Base-by-base conservation (phyloP, 345 rosid species). In the Cochlearia excelsa region DNA sequence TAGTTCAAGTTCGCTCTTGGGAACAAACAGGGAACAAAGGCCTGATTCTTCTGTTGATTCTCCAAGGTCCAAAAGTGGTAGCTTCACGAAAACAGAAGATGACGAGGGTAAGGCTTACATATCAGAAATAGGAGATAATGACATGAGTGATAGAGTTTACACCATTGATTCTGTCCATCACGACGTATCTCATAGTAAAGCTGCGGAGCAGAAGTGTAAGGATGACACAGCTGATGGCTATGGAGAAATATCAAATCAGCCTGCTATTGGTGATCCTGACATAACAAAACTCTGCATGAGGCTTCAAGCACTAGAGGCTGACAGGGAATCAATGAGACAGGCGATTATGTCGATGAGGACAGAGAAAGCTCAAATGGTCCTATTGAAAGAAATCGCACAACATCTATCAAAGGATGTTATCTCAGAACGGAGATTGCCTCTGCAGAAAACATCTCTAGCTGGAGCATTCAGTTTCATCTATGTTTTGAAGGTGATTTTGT, bases 251-350 rank as follows among this genome's bases (percentile, higher is more conserved):
- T 34, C 68, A 52, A 71, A 73, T 66, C 82, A 48, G 55, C 77
- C 77, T 61, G 96, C 84, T 63, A 46, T 67, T 57, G 65, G 60
- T 56, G 92, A 90, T 85, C 93, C 95, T 37, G 92, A 90, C 68
- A 62, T 94, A 62, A 74, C 69, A 77, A 94, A 85, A 70, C 88
- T 94, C 7, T 85, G 80, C 76, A 69, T 60, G 78, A 84, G 99
- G 81, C 95, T 94, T 77, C 99, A 94, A 52, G 84, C 95, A 8
- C 85, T 94, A 37, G 99, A 94, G 83, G 97, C 96, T 37, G 97
- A 94, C 73, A 85, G 97, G 73, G 99, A 94, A 77, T 94, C 96
- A n/a, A 85, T 94, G 99, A 84, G 87, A 70, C 93, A 87, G 56
- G 87, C 93, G 62, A 66, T 94, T 57, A 74, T 90, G 76, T 90